Base-by-base conservation (phyloP, 306 rosid genomes). In the Cajanus cajan region DNA sequence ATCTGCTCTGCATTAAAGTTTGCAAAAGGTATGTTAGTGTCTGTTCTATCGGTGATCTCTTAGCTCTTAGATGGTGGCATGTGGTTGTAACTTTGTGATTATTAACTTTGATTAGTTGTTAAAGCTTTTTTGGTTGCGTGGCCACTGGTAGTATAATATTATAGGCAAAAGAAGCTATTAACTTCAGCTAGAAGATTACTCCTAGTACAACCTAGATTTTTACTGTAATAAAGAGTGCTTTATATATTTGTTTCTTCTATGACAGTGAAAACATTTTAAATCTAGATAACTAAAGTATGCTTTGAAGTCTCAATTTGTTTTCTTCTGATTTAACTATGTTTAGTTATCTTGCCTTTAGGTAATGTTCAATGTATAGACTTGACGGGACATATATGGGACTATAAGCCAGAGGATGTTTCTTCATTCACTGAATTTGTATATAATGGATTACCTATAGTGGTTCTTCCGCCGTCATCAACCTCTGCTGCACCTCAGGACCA, bases 361-460 rank as follows among this genome's bases (percentile, higher is more conserved):
- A 83, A 88, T 44, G 85, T 95, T 78, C 80, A 80, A 73, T 81
- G 3, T 78, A 82, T 93, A 85, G 94, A 93, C 85, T 87, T 91
- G 88, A 87, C 83, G 14, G 98, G 91, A 84, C 88, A 92, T 70
- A 64, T 5, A 68, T 89, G 92, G 95, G 86, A 83, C 63, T 44
- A 19, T 77, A 81, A 82, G 67, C 81, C 83, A 25, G 88, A 45
- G 48, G 74, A 87, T 73, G 72, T 55, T 84, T 81, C 86, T 7
- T 24, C 82, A 62, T 67, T 67, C 80, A 84, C 80, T 4, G 88
- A 88, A 75, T 72, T 89, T 79, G 72, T 76, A 76, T 51, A 62
- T 61, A 52, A 78, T 80, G 87, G 80, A 71, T 79, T 64, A 71
- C 88, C 90, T n/a, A 52, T 85, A 51, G 52, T 91, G 80, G 73